Evolutionary conservation across 495 filamentous ascomycete genomes (phyloP).

Genomic region (Penicillium psychrofluorescens): DNA sequence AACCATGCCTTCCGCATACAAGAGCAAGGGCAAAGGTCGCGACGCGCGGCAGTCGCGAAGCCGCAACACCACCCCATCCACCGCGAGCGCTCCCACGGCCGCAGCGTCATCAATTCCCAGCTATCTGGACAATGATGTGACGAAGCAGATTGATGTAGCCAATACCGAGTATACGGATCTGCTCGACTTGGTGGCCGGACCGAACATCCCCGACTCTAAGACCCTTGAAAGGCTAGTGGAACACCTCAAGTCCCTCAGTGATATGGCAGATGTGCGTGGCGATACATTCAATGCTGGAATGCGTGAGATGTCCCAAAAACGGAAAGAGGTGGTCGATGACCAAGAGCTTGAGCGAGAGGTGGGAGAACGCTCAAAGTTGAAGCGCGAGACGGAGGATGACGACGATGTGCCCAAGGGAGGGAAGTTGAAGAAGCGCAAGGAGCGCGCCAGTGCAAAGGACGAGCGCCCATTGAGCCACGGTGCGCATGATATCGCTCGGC

Average conservation of each 20-base stretch:
- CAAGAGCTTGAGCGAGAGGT: slow-evolving; percentile 36
- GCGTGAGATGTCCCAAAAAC: slow-evolving; percentile 57
- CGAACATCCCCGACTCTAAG: slow-evolving; percentile 66
- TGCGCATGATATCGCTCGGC: slow-evolving; percentile 57
- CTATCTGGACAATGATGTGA: slow-evolving; percentile 55
- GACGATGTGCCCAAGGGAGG: slow-evolving; percentile 43
- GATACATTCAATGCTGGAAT: slow-evolving; percentile 64
- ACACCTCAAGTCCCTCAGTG: slow-evolving; percentile 57
- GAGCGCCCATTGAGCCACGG: slow-evolving; percentile 55
- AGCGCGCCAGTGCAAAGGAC: slow-evolving; percentile 40
- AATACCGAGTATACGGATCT: slow-evolving; percentile 64
- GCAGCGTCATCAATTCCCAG: slow-evolving; percentile 46
- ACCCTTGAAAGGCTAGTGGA: slow-evolving; percentile 61
- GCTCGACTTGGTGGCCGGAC: slow-evolving; percentile 57
- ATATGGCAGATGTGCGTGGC: slow-evolving; percentile 57
- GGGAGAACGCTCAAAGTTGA: slow-evolving; percentile 39
- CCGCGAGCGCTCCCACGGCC: slow-evolving; percentile 37
- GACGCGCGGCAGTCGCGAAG: slow-evolving; percentile 69
- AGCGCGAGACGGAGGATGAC: slow-evolving; percentile 46
- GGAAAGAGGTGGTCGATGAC: slow-evolving; percentile 54
- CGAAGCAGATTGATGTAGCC: slow-evolving; percentile 52
- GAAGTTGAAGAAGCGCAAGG: slow-evolving; percentile 47
- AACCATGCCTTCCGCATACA: slow-evolving; percentile 45
- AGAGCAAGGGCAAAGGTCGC: slow-evolving; percentile 69
- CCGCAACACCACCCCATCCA: slow-evolving; percentile 78